A percentile compares a stretch with the other conserved stretches of the same genome.
Conservation (phyloP, 2,329 filamentous ascomycete genomes). For the Trichophaea hybrida region DNA sequence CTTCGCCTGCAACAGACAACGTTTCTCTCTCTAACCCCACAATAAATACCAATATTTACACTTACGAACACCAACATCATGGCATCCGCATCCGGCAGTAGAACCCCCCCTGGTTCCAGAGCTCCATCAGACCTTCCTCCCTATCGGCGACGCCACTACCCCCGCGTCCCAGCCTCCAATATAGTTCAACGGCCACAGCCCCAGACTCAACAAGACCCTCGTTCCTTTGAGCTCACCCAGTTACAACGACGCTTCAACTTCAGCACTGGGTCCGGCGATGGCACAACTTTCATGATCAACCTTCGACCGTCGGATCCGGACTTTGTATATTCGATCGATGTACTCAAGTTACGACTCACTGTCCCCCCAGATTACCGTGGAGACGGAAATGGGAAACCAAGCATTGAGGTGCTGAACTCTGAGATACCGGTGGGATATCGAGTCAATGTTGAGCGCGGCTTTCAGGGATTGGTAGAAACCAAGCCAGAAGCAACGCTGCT, state of each 20-base stretch:
- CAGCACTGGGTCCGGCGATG: not conserved
- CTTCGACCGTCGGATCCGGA: constrained; percentile 13
- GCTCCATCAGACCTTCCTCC: too few relatives aligned
- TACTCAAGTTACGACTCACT: constrained; percentile 14
- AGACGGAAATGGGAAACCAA: not conserved
- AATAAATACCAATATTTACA: not conserved
- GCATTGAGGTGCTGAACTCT: constrained; percentile 21
- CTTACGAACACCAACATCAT: not conserved
- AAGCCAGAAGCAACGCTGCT: constrained; percentile 13
- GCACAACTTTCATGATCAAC: not conserved
- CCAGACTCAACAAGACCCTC: not conserved
- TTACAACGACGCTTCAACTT: not conserved
- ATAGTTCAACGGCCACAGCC: not conserved
- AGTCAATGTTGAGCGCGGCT: constrained; percentile 23
- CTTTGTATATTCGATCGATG: constrained; percentile 22
- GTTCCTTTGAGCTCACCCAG: constrained; percentile 1
- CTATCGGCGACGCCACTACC: not conserved
- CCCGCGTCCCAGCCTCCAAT: not conserved
- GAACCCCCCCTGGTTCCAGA: not conserved
- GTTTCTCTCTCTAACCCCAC: not conserved
- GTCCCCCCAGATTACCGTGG: constrained; percentile 7
- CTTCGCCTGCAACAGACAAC: not conserved
- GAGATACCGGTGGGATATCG: constrained; percentile 22
- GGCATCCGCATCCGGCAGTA: not conserved
- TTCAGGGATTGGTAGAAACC: constrained; percentile 10